Evolutionary conservation across 805 yeast genomes (phyloP), one percentile per base, ranked within the genome.

Genomic region (Pichia rugopelliculosa): DNA sequence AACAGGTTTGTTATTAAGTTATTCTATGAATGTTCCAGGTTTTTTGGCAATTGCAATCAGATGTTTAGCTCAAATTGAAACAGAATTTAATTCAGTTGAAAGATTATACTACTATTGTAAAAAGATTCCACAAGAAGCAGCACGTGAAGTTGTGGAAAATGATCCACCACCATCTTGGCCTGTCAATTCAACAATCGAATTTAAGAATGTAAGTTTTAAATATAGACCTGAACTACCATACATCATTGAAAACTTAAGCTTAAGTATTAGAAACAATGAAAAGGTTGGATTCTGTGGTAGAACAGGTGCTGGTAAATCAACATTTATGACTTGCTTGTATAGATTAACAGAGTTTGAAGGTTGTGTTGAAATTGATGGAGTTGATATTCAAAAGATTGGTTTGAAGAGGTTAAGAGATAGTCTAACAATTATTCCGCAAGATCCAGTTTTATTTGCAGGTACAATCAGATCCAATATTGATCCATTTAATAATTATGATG

Each of bases 231-330:
- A 76, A 0, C 67, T 80, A 45, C 86, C 87, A 9, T 65, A 75
- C 38, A 84, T 78, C 3, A 67, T 81, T 58, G 74, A 75, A 46
- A 55, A 72, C 49, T 55, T 80, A 49, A 61, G 53, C 36, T 58
- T 73, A 56, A 65, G 48, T 7, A 69, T 84, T 30, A 60, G 69
- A 8, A 74, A 82, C 0, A 71, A 75, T 18, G 85, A 85, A 60
- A 84, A 82, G 59, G 72, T 87, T 56, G 96, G 95, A 44, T 78
- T 87, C 48, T 84, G 91, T 70, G 95, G 96, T 37, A 75, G 95
- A 61, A 87, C 95, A 0, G 96, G 96, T 57, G 93, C 95, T 8
- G 96, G 96, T 46, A 81, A 80, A 63, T 69, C 82, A 2, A 74
- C 84, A 10, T 75, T 81, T 45, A 80, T 80, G 80, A 70, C 78